phyloP scores from a whole-genome alignment of 176 grass and related monocot species.

The Zoysia pacifica region DNA sequence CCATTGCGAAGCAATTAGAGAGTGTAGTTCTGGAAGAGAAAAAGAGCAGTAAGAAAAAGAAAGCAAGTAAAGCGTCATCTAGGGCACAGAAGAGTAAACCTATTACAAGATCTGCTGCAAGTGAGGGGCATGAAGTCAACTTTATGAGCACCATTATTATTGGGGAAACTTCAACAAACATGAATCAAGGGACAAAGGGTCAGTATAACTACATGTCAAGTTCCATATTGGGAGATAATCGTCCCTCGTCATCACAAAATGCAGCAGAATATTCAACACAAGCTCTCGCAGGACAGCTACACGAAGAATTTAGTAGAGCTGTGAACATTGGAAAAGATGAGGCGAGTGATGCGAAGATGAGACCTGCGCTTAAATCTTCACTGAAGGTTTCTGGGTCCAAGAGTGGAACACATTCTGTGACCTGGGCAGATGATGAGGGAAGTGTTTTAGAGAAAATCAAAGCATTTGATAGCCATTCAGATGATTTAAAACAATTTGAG shows the following conservation, averaged over 20 bases:
- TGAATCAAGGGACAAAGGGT: slow-evolving; percentile 19
- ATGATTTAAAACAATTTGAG: slow-evolving; percentile 30
- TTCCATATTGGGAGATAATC: slow-evolving; percentile 22
- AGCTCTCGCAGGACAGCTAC: slow-evolving; percentile 28
- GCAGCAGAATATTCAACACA: slow-evolving; percentile 13
- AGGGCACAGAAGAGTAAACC: slow-evolving; percentile 50
- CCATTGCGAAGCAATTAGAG: slow-evolving; percentile 74
- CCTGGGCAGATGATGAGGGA: slow-evolving; percentile 65
- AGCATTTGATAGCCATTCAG: slow-evolving; percentile 40
- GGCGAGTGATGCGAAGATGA: slow-evolving; percentile 38
- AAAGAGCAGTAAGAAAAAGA: slow-evolving; percentile 49
- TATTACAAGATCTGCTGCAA: slow-evolving; percentile 31
- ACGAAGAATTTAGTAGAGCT: slow-evolving; percentile 34
- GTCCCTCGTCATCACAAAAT: slow-evolving; percentile 29
- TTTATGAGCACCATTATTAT: slow-evolving; percentile 47
- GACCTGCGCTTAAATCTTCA: slow-evolving; percentile 62
- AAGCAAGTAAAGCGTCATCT: slow-evolving; percentile 47
- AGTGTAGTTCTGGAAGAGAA: slow-evolving; percentile 53
- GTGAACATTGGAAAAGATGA: slow-evolving; percentile 38
- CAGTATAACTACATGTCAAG: slow-evolving; percentile 37
- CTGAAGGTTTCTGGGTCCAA: slow-evolving; percentile 60
- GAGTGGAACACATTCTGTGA: slow-evolving; percentile 52
- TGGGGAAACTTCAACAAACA: slow-evolving; percentile 41
- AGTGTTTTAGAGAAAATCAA: slow-evolving; percentile 42
- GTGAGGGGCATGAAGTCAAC: slow-evolving; percentile 33